Evolutionary conservation across 2,329 filamentous ascomycete genomes (phyloP).

Genomic region (Trichoderma asperellum): DNA sequence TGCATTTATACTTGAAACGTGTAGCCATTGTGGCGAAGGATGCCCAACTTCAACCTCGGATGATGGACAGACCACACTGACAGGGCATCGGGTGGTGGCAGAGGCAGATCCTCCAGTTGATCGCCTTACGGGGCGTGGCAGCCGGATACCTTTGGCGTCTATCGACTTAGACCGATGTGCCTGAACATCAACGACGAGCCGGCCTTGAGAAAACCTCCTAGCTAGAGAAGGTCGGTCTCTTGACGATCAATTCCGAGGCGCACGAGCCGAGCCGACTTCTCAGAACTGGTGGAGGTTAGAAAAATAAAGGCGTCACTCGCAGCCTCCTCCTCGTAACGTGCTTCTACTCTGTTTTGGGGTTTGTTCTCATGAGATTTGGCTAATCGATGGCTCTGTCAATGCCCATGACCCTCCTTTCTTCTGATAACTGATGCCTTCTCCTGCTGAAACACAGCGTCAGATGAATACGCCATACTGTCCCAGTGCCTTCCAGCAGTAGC

Average conservation of each 20-base stretch:
- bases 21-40: conserved; percentile 1
- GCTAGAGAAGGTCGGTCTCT: not conserved
- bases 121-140: conserved; percentile 15
- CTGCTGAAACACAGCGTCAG: too few species aligned
- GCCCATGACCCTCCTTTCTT: too few species aligned
- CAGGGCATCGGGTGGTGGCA: not conserved
- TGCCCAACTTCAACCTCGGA: conserved; percentile 11
- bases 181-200: conserved; percentile 17
- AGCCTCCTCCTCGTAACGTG: not conserved
- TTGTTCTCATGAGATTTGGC: not conserved
- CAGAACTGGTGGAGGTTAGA: not conserved
- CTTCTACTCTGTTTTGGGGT: too few species aligned
- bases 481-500: too few species aligned
- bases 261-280: conserved; percentile 18
- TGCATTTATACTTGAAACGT: not conserved
- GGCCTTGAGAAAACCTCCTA: not conserved
- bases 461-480: too few species aligned
- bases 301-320: not conserved
- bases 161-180: not conserved
- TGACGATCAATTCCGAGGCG: conserved; percentile 19
- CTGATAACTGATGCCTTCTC: too few species aligned
- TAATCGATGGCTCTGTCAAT: not conserved
- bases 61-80: conserved; percentile 6
- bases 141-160: not conserved
- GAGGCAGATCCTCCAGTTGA: conserved; percentile 6